A percentile compares a stretch with the other conserved stretches of the same genome.
These are phyloP conservation scores for Russula emetica DNA, from an alignment of 768 basidiomycete species.

Conservation along the genomic window DNA sequence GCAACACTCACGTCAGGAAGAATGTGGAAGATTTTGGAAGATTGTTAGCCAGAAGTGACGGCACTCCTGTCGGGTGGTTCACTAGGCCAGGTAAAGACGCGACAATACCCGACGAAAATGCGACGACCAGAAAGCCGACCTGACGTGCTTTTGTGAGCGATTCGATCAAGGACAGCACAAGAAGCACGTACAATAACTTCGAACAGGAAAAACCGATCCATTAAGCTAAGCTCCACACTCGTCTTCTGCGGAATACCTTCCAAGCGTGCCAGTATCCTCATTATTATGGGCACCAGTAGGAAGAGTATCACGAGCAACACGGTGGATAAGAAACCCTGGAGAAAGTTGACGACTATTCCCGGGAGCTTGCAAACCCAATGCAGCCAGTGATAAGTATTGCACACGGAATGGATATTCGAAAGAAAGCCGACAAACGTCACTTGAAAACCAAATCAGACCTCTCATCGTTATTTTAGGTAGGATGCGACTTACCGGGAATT, in stretches of 20 bases:
- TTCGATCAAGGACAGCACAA: background rate
- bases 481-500: constrained; percentile 56
- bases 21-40: constrained; percentile 83
- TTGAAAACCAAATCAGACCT: constrained; percentile 8
- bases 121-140: constrained; percentile 93
- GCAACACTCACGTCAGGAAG: constrained; percentile 68
- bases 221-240: constrained; percentile 81
- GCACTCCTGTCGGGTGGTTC: constrained; percentile 63
- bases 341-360: constrained; percentile 64
- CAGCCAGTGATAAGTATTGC: constrained; percentile 62
- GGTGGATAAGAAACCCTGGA: constrained; percentile 85
- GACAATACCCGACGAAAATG: constrained; percentile 78
- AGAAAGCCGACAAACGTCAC: constrained; percentile 69
- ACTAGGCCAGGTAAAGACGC: constrained; percentile 60
- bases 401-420: constrained; percentile 74
- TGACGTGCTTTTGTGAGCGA: constrained; percentile 33
- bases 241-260: constrained; percentile 88
- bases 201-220: constrained; percentile 91
- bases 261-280: constrained; percentile 74
- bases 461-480: background rate
- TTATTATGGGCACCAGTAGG: constrained; percentile 81
- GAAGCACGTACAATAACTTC: constrained; percentile 68
- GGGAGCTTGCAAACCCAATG: constrained; percentile 80
- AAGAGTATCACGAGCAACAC: constrained; percentile 85
- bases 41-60: constrained; percentile 67